Percentiles rank a stretch among this genome's conserved stretches.
These are phyloP conservation scores for Candida nemodendra DNA, from an alignment of 805 yeast genomes.

Conservation along the genomic window DNA sequence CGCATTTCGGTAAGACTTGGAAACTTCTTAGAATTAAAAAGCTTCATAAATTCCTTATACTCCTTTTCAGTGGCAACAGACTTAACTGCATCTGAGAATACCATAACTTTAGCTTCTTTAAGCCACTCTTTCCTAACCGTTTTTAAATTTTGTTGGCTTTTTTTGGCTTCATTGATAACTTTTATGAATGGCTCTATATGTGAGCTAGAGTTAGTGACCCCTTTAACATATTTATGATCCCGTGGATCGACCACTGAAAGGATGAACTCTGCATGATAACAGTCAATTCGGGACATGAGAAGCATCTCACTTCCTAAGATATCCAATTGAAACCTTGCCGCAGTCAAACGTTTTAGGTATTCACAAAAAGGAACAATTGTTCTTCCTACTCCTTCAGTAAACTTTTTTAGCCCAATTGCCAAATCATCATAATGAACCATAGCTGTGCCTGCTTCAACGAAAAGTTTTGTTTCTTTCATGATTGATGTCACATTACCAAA, in stretches of 20 bases:
- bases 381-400: constrained; percentile 64
- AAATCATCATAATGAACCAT: constrained; percentile 67
- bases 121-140: constrained; percentile 48
- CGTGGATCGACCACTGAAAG: constrained; percentile 52
- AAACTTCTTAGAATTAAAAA: constrained; percentile 12
- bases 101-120: constrained; percentile 37
- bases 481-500: constrained; percentile 63
- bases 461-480: constrained; percentile 62
- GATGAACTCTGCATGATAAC: constrained; percentile 52
- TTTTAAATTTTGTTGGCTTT: constrained; percentile 34
- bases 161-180: constrained; percentile 42
- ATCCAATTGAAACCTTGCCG: constrained; percentile 65
- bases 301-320: constrained; percentile 58
- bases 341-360: constrained; percentile 51
- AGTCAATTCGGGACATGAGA: constrained; percentile 60
- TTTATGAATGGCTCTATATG: constrained; percentile 44
- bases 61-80: constrained; percentile 26
- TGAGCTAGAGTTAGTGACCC: constrained; percentile 35
- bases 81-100: constrained; percentile 52
- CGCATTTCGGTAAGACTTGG: constrained; percentile 24
- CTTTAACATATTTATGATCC: constrained; percentile 57
- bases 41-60: constrained; percentile 7
- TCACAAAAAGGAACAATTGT: constrained; percentile 59
- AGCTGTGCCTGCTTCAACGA: constrained; percentile 67
- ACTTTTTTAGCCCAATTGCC: constrained; percentile 63